These are phyloP conservation scores for Aspergillus nomiae DNA, from an alignment of 2,329 filamentous ascomycete genomes.

Conservation along the genomic window DNA sequence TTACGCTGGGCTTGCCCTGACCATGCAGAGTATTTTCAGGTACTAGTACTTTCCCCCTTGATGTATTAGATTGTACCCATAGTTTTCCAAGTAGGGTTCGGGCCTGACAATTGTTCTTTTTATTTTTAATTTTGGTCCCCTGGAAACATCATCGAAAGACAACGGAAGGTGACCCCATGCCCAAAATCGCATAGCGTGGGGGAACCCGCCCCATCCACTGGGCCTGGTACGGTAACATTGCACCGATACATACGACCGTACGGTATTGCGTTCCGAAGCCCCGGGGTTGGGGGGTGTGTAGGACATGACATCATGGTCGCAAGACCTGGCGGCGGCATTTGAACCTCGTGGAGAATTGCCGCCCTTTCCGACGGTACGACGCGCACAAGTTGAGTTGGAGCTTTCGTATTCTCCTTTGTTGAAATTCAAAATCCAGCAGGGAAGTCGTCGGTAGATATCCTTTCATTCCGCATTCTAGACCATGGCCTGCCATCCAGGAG, in stretches of 20 bases:
- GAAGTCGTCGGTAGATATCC: background rate
- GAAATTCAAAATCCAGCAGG: background rate
- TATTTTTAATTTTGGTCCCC: background rate
- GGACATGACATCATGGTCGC: background rate
- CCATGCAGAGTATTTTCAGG: background rate
- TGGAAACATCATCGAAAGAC: slow-evolving; percentile 6
- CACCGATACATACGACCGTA: background rate
- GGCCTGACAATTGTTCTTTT: background rate
- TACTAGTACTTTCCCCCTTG: background rate
- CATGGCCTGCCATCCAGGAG: background rate
- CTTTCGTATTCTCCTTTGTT: background rate
- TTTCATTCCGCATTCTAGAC: background rate
- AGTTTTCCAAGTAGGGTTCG: background rate
- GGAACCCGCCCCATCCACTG: slow-evolving; percentile 2
- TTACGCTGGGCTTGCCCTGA: background rate
- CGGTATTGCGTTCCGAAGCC: background rate
- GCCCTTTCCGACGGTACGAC: background rate
- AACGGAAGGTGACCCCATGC: background rate
- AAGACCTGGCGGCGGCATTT: background rate
- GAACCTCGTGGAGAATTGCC: background rate
- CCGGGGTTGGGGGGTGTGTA: background rate
- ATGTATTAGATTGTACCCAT: background rate
- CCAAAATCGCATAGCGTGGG: slow-evolving; percentile 5
- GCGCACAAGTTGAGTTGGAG: background rate
- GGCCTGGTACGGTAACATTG: slow-evolving; percentile 1